Percentiles rank a stretch among this genome's conserved stretches.
phyloP scores from a whole-genome alignment of 2,329 filamentous ascomycete species.

The Talaromyces sp. region DNA sequence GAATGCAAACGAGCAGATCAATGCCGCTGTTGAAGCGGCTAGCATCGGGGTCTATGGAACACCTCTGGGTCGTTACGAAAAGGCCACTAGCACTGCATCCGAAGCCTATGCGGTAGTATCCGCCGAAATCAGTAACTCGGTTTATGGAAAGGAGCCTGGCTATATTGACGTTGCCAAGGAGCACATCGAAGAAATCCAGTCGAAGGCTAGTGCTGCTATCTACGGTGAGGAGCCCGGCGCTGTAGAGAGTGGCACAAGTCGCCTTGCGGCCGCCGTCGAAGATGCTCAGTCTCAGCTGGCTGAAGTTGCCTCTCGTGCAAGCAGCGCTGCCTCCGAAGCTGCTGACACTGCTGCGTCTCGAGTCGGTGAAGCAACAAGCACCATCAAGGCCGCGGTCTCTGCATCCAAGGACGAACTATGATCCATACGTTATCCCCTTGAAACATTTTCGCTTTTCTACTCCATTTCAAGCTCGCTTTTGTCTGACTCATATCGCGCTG shows the following conservation, averaged over 20 bases:
- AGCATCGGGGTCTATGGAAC: slow-evolving; percentile 62
- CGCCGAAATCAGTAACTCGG: slow-evolving; percentile 54
- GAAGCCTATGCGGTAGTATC: slow-evolving; percentile 56
- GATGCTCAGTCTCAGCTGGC: slow-evolving; percentile 38
- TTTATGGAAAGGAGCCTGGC: slow-evolving; percentile 58
- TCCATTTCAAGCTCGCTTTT: slow-evolving; percentile 13
- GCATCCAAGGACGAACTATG: slow-evolving; percentile 29
- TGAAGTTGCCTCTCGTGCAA: slow-evolving; percentile 35
- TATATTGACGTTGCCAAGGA: slow-evolving; percentile 58
- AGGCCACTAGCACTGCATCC: slow-evolving; percentile 57
- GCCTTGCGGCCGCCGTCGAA: slow-evolving; percentile 36
- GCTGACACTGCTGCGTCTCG: slow-evolving; percentile 43
- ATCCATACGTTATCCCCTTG: slow-evolving; percentile 3
- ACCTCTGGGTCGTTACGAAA: slow-evolving; percentile 56
- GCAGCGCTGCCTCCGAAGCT: slow-evolving; percentile 37
- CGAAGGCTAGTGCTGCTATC: slow-evolving; percentile 59
- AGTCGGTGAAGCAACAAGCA: slow-evolving; percentile 50
- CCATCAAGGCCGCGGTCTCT: slow-evolving; percentile 50
- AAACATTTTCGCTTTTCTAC: slow-evolving; percentile 6
- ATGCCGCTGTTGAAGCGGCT: slow-evolving; percentile 62
- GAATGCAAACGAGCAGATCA: slow-evolving; percentile 59
- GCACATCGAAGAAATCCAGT: slow-evolving; percentile 57
- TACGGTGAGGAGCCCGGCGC: slow-evolving; percentile 53
- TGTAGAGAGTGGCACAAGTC: slow-evolving; percentile 36
- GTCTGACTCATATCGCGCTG: slow-evolving; percentile 7